phyloP scores from a whole-genome alignment of 768 basidiomycete genomes.

The Amylocystis lapponica region DNA sequence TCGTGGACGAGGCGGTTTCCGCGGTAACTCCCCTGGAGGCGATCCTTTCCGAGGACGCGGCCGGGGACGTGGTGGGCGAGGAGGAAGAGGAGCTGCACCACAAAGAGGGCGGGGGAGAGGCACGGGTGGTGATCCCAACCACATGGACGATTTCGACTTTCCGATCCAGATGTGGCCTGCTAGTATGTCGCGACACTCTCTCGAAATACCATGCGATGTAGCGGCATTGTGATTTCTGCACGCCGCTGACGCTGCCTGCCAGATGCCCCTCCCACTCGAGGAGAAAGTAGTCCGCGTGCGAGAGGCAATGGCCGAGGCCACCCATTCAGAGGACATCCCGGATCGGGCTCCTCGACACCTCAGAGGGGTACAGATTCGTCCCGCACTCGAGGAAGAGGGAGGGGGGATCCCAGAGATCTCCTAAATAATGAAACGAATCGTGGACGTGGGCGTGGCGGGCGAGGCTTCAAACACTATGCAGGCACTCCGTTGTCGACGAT shows the following conservation, averaged over 20 bases:
- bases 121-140: conserved; percentile 11
- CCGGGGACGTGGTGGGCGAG: conserved; percentile 12
- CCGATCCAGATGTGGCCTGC: conserved; percentile 24
- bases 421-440: conserved; percentile 1
- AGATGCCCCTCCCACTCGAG: conserved; percentile 9
- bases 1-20: conserved; percentile 11
- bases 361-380: conserved; percentile 4
- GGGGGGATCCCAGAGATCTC: background rate
- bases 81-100: conserved; percentile 23
- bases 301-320: conserved; percentile 21
- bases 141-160: conserved; percentile 20
- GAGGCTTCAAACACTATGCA: conserved; percentile 28
- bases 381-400: conserved; percentile 11
- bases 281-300: conserved; percentile 16
- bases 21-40: conserved; percentile 11
- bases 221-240: background rate
- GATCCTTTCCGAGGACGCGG: conserved; percentile 14
- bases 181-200: conserved; percentile 19
- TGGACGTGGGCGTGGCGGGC: conserved; percentile 9
- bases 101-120: conserved; percentile 19
- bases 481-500: conserved; percentile 50
- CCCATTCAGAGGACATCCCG: background rate
- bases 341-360: background rate
- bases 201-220: conserved; percentile 12
- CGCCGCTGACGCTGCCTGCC: background rate